Base-by-base conservation (phyloP, 2,329 filamentous ascomycete genomes). In the Sordariomycetes sp. region DNA sequence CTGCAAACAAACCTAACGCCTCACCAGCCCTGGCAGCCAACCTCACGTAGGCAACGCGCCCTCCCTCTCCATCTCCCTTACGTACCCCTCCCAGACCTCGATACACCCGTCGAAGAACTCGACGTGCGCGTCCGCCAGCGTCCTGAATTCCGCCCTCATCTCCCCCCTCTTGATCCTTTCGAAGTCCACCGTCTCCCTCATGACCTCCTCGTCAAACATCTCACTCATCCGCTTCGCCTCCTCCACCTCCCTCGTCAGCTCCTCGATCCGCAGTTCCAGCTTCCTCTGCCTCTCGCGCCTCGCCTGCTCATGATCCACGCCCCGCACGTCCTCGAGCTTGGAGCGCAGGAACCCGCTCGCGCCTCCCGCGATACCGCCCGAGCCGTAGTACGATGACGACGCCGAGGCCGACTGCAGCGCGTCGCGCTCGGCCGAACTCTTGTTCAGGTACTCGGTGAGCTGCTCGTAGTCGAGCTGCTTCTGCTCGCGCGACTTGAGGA, bases 381-480 rank as follows among this genome's bases (percentile, higher is more conserved):
- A 62, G 24, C 67, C 68, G 50, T 45, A 53, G 28, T 68, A 64
- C 55, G 67, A 65, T 32, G 35, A 54, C 24, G 67, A 64, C 55
- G 67, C 65, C 62, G 86, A 83, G 12, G 84, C 82, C 0, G 83
- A 82, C 10, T 78, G 77, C 2, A 96, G 82, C 17, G 81, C 77
- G 70, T 99, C 94, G 53, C 91, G 86, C 70, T 99, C 94, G 3
- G 84, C 75, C 2, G 89, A 90, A 1, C 89, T 90, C 69, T 95
- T 96, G 73, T 89, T 89, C 57, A 96, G 87, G 70, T 97, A 97
- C 68, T 97, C 92, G 32, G 90, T 95, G 36, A 99, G 79, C 62
- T 90, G 91, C 72, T 99, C 94, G 66, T 92, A 96, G 73, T 99
- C 94, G 59, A 99, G 86, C 69, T 99, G 94, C 69, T 99, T 99